Conservation (phyloP, 2,329 filamentous ascomycete species). For the Colletotrichum melonis region DNA sequence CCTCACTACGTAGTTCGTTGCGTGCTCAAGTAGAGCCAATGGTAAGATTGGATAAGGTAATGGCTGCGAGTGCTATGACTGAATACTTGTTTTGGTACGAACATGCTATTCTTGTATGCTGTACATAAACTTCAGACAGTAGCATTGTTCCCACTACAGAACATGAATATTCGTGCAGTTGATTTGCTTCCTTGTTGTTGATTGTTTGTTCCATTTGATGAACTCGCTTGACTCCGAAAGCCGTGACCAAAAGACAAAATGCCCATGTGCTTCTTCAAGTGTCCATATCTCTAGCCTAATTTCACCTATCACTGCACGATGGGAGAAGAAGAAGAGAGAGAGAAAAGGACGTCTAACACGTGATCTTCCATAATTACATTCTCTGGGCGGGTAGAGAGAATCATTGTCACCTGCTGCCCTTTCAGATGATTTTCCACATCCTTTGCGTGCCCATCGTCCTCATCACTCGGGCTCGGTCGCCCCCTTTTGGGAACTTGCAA, state of each 20-base stretch:
- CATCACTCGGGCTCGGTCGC: background rate
- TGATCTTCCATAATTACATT: background rate
- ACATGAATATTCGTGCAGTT: background rate
- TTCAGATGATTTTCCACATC: background rate
- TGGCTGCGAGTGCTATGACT: background rate
- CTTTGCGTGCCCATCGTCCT: background rate
- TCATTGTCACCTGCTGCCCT: background rate
- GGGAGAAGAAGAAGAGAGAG: background rate
- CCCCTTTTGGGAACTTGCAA: background rate
- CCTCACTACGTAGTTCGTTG: background rate
- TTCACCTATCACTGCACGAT: background rate
- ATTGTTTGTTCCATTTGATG: background rate
- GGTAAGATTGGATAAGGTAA: background rate
- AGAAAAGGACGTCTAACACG: background rate
- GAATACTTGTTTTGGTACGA: background rate
- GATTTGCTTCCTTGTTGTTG: background rate
- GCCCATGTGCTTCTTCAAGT: background rate
- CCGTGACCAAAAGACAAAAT: background rate
- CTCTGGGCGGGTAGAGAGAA: background rate
- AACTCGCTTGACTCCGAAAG: background rate
- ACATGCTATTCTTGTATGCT: background rate
- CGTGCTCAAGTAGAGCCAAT: background rate
- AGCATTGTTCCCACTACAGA: background rate
- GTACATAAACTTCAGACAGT: background rate
- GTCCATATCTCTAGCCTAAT: background rate